Base-by-base conservation (phyloP, 805 yeast species). In the Cyberlindnera xishuangbannaensis region DNA sequence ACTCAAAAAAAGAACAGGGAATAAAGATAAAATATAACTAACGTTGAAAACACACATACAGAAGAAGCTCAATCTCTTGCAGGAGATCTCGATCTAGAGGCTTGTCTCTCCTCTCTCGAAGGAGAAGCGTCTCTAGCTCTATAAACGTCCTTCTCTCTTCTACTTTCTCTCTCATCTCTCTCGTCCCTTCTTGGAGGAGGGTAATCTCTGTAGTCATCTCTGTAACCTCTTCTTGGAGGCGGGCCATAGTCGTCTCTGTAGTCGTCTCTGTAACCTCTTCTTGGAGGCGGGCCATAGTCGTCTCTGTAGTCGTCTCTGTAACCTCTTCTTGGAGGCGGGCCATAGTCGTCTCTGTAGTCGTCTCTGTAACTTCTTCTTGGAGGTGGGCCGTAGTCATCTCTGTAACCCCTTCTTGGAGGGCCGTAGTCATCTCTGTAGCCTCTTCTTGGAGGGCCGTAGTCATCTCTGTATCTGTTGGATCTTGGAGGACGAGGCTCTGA, bases 401-500 rank as follows among this genome's bases (percentile, higher is more conserved):
- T 40, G 21, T 36, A 37, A n/a, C 30, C 48, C 30, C 50, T 40
- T 23, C 36, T 28, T 30, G 40, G 37, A 26, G 43, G 42, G 22
- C 25, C 16, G 18, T 29, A 29, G n/a, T 37, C 26, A 12, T 39
- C 45, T 33, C 47, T 40, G 32, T 40, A 34, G 14, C 42, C 45
- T 24, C 51, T 31, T 37, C 48, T 25, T 31, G 37, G 32, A 15
- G 41, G 40, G 18, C 41, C 41, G 21, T 37, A 35, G 30, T 38
- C 41, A 16, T 40, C 44, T 30, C 39, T 35, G 6, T 37, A 41
- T 34, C 46, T 39, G n/a, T 43, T 43, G 25, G 50, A 32, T 39
- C 50, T 28, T 36, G 38, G 35, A 10, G 64, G 55, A 40, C 59
- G 67, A 6, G 80, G 78, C 40, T 71, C 71, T 12, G 75, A 69